Conservation (phyloP, 345 rosid species). For the Angophora floribunda region DNA sequence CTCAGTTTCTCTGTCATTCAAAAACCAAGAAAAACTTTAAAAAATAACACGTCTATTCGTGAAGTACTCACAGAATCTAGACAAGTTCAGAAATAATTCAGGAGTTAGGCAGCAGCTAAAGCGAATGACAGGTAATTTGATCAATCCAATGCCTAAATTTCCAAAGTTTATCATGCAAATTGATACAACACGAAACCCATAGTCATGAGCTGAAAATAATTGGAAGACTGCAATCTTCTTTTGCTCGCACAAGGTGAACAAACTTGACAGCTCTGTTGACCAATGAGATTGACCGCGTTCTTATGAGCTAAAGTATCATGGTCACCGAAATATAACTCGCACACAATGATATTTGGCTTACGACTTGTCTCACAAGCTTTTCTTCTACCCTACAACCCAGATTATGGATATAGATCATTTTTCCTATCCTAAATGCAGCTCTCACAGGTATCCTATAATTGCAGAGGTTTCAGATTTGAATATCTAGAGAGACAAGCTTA, state of each 20-base stretch:
- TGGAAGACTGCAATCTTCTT: neutral
- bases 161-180: neutral
- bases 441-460: neutral
- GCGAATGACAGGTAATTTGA: neutral
- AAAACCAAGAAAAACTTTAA: neutral
- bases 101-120: neutral
- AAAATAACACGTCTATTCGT: neutral
- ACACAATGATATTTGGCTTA: neutral
- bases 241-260: neutral
- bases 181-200: neutral
- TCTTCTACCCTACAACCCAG: neutral
- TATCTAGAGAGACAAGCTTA: conserved; percentile 15
- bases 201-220: neutral
- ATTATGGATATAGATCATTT: neutral
- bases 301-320: neutral
- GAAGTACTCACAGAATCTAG: neutral
- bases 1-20: neutral
- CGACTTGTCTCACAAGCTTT: neutral
- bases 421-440: neutral
- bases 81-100: neutral
- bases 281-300: neutral
- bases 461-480: neutral
- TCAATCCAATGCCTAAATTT: neutral
- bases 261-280: neutral
- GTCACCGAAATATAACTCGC: neutral